Base-by-base conservation (phyloP, 345 rosid genomes). In the Gossypium ekmanianum region DNA sequence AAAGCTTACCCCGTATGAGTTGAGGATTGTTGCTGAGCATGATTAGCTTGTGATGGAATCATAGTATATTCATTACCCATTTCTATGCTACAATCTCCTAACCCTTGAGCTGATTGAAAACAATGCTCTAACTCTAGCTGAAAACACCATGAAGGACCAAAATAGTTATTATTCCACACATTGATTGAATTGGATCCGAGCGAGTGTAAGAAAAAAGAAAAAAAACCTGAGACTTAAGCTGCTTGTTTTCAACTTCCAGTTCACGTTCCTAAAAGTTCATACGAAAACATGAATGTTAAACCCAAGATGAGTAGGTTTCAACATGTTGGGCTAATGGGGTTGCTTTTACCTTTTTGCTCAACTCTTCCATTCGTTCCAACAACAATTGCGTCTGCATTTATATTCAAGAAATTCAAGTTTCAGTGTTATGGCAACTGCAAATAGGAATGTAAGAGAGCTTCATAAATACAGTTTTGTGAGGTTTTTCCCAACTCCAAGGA, bases 191-290 rank as follows among this genome's bases (percentile, higher is more conserved):
- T 5, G 29, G 54, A 66, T 66, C 58, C 45, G 1, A 29, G 29
- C 24, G 29, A 57, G 16, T 22, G 11, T 3, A 57, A 57, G 29
- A 57, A 56, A 48, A 4, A 29, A 29, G 4, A 26, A 29, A 29
- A 26, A 68, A 16, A 71, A 83, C 85, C 87, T 82, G 69, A 62
- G 71, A 54, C 74, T 59, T 76, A 29, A 84, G 83, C 52, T 61
- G 77, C 65, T 56, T 51, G 51, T 82, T 84, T 76, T 82, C 79
- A 16, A 76, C 85, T 27, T 55, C 73, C 48, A 80, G 83, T 3
- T 76, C 79, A 5, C 24, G 67, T 71, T 75, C 87, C 87, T 82
- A 74, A 22, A 58, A 43, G 57, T 47, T 73, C 24, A 50, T 43
- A 24, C 14, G 22, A 52, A 51, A 41, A 8, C 43, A 24, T 7